Evolutionary conservation across 352 stramenopile species (phyloP), one percentile per base, ranked within the genome.

Genomic region (Lagenidium sp.): DNA sequence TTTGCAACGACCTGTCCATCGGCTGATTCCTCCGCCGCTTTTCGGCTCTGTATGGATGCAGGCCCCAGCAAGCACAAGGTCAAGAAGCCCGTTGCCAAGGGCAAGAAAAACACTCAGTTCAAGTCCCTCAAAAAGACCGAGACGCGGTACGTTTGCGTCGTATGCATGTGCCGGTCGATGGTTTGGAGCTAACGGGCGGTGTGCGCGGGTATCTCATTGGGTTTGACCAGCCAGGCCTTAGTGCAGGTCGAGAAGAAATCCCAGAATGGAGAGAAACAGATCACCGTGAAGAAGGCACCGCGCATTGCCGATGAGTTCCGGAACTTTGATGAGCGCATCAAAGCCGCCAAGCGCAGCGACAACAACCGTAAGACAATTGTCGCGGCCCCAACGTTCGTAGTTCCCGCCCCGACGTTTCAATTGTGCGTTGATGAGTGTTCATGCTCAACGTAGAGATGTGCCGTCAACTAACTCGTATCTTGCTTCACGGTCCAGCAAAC

Each of bases 261-360:
- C 6, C 56, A 57, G 21, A 47, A 34, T 5, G 57, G 55, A 31
- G 46, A 53, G 23, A 63, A 64, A 19, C 38, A 25, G 7, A 36
- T 40, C 3, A 26, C 52, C 19, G 47, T 42, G 2, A 82, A 76
- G 65, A 53, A 65, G 6, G 41, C 42, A 1, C 30, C 44, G 13
- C 22, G 39, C 5, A 47, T 84, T n/a, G 56, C 74, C 10, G 60
- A 78, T 32, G 73, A 86, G 32, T 78, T 84, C 39, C 73, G 77
- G 30, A 86, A 73, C 47, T 89, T 86, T 62, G 76, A 89, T 50
- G 77, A 89, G 52, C 73, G 77, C 2, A 76, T 89, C 58, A 0
- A 70, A 75, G 44, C 50, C 57, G 4, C 44, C 52, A 16, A 44
- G 57, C 32, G 38, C 58, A 13, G 47, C 60, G 4, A 23, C 44